A percentile compares a stretch with the other conserved stretches of the same genome.
These are phyloP conservation scores for Corylus avellana DNA, from an alignment of 306 rosid genomes.

Conservation along the genomic window DNA sequence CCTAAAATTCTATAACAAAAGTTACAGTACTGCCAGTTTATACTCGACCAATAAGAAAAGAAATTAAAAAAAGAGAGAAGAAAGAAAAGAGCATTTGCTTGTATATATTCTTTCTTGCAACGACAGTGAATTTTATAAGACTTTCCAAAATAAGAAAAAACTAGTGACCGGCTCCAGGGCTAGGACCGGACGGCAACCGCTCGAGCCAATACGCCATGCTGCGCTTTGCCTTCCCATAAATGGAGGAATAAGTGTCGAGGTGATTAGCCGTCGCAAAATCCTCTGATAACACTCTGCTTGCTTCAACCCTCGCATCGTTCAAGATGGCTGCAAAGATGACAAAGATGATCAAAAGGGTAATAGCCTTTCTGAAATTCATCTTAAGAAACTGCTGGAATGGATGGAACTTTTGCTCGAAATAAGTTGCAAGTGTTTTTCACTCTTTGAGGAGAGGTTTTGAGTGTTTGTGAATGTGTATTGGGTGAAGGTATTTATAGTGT, in stretches of 20 bases:
- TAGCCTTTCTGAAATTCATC: conserved; percentile 27
- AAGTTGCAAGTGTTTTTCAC: neutral
- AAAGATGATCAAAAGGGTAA: conserved; percentile 14
- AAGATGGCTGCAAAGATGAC: conserved; percentile 2
- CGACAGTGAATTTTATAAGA: neutral
- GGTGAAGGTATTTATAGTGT: too few species aligned
- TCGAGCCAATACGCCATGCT: conserved; percentile 37
- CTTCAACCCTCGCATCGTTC: conserved; percentile 24
- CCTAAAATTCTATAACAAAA: too few species aligned
- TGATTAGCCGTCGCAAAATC: conserved; percentile 33
- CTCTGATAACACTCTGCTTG: conserved; percentile 30
- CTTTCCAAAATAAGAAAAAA: neutral
- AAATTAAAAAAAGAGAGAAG: too few species aligned
- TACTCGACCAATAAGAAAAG: too few species aligned
- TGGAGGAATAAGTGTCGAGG: conserved; percentile 20
- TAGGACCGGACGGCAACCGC: conserved; percentile 36
- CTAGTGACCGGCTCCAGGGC: conserved; percentile 39
- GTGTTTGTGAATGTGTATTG: too few species aligned
- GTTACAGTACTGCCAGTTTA: too few species aligned
- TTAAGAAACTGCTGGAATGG: too few species aligned
- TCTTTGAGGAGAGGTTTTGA: too few species aligned
- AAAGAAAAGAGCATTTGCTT: too few species aligned
- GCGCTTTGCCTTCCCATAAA: conserved; percentile 24
- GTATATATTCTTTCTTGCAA: too few species aligned
- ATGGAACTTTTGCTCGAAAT: too few species aligned